Conservation (phyloP, 2,329 filamentous ascomycete genomes). For the Colletotrichum eremochloae region DNA sequence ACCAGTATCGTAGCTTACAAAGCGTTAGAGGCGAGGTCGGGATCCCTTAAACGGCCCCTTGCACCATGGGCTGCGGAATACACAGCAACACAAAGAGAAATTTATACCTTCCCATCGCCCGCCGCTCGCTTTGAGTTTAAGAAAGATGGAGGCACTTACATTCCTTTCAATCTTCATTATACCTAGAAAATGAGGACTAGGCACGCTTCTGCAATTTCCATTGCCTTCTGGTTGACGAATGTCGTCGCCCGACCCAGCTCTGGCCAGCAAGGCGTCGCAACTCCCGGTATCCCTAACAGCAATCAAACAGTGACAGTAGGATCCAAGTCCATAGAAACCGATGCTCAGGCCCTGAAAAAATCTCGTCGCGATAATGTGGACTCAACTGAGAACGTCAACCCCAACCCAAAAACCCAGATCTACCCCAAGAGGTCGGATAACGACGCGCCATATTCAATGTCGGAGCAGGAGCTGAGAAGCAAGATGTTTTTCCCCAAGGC, state of each 20-base stretch:
- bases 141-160: neutral
- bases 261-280: neutral
- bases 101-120: neutral
- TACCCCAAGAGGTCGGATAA: conserved; percentile 53
- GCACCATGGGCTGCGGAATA: neutral
- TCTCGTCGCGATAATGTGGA: neutral
- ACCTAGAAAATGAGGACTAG: conserved; percentile 16
- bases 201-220: neutral
- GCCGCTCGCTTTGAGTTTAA: neutral
- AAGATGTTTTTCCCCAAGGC: conserved; percentile 64
- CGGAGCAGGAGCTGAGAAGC: conserved; percentile 60
- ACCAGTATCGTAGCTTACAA: neutral
- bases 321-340: neutral
- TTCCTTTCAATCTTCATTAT: neutral
- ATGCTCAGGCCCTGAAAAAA: neutral
- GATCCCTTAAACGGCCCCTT: neutral
- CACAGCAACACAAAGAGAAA: neutral
- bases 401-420: conserved; percentile 40
- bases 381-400: conserved; percentile 20
- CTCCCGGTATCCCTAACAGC: neutral
- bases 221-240: neutral
- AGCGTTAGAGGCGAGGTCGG: neutral
- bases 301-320: neutral
- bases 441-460: conserved; percentile 63
- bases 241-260: neutral